Evolutionary conservation across 768 basidiomycete genomes (phyloP).

Genomic region (Lactarius psammicola): DNA sequence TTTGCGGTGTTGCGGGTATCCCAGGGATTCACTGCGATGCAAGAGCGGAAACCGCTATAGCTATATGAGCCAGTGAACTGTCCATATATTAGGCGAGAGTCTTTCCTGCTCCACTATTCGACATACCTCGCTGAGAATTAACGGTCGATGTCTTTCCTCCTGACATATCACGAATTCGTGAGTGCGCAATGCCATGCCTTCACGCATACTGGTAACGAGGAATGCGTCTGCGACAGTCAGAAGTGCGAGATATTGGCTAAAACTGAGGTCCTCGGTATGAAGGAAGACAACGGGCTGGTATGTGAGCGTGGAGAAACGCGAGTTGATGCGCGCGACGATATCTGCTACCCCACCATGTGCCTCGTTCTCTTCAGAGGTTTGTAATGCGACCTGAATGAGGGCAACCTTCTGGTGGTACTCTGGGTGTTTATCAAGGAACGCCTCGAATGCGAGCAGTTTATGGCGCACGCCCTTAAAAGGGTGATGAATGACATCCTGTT

Average conservation of each 20-base stretch:
- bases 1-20: slow-evolving; percentile 80
- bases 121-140: slow-evolving; percentile 76
- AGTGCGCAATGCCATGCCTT: slow-evolving; percentile 82
- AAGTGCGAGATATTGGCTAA: slow-evolving; percentile 81
- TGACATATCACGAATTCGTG: slow-evolving; percentile 89
- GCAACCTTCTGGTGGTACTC: slow-evolving; percentile 80
- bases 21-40: slow-evolving; percentile 85
- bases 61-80: slow-evolving; percentile 86
- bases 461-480: slow-evolving; percentile 63
- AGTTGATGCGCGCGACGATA: slow-evolving; percentile 76
- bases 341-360: slow-evolving; percentile 71
- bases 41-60: slow-evolving; percentile 83
- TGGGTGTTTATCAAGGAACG: slow-evolving; percentile 75
- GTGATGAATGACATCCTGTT: neutral
- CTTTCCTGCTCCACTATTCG: neutral
- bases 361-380: slow-evolving; percentile 77
- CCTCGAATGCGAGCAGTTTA: slow-evolving; percentile 80
- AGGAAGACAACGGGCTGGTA: slow-evolving; percentile 88
- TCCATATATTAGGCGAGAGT: slow-evolving; percentile 11
- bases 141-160: slow-evolving; percentile 60
- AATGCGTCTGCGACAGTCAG: slow-evolving; percentile 83
- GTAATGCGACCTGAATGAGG: slow-evolving; percentile 83
- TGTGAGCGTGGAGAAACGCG: slow-evolving; percentile 77
- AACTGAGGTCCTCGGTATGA: slow-evolving; percentile 81
- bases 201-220: slow-evolving; percentile 77